Evolutionary conservation across 2,329 filamentous ascomycete species (phyloP).

Genomic region (Lachnellula hyalina): DNA sequence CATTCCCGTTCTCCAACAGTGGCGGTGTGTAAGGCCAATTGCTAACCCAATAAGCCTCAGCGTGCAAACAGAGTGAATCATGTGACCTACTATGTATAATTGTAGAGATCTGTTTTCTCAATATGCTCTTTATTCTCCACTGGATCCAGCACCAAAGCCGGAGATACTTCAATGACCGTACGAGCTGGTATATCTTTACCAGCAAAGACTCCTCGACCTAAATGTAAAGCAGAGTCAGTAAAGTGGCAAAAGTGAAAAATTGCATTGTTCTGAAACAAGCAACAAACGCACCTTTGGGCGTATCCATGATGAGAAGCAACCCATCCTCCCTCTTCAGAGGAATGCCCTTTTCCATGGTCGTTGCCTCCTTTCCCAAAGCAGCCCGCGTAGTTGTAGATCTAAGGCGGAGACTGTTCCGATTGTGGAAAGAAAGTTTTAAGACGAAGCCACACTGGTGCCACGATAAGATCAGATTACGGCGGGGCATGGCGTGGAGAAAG

Average conservation of each 20-base stretch:
- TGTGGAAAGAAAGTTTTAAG: neutral
- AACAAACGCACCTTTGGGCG: conserved; percentile 44
- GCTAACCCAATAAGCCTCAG: conserved; percentile 9
- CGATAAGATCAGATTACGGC: neutral
- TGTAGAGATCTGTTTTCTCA: conserved; percentile 44
- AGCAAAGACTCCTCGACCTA: conserved; percentile 50
- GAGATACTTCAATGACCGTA: conserved; percentile 46
- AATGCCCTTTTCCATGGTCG: conserved; percentile 15
- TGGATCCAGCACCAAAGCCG: conserved; percentile 44
- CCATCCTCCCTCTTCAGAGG: conserved; percentile 37
- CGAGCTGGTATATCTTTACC: conserved; percentile 39
- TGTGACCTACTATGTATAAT: conserved; percentile 49
- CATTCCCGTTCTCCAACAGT: conserved; percentile 15
- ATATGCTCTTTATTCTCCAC: conserved; percentile 45
- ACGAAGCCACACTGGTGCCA: too few relatives aligned
- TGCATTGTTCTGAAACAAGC: neutral
- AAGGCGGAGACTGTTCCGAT: neutral
- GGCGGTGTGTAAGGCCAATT: conserved; percentile 29
- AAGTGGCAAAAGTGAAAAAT: neutral
- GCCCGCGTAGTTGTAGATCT: neutral
- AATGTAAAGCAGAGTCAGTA: neutral
- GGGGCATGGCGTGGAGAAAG: neutral
- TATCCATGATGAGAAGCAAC: conserved; percentile 41
- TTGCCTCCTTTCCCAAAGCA: neutral
- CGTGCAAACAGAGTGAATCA: conserved; percentile 16